A percentile compares a stretch with the other conserved stretches of the same genome.
phyloP scores from a whole-genome alignment of 1,284 basidiomycete species.

The Irpex rosettiformis region DNA sequence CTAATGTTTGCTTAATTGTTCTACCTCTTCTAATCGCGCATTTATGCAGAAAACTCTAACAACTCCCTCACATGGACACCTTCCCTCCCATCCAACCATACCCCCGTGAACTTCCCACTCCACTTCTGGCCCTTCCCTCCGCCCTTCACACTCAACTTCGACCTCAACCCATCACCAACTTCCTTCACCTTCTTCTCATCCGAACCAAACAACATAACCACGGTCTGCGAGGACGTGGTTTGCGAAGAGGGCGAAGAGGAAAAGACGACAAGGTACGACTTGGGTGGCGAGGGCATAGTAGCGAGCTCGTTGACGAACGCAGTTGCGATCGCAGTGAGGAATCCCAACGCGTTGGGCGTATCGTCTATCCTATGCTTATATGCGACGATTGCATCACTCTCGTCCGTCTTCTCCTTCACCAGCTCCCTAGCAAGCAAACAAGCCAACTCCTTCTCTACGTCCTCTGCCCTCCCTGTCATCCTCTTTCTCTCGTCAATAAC shows the following conservation, averaged over 20 bases:
- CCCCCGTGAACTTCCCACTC: constrained; percentile 62
- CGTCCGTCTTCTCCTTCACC: constrained; percentile 17
- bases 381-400: constrained; percentile 26
- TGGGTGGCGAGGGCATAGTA: constrained; percentile 21
- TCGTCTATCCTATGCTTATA: constrained; percentile 62
- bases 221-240: constrained; percentile 42
- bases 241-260: constrained; percentile 60
- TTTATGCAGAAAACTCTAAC: constrained; percentile 25
- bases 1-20: not conserved
- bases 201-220: constrained; percentile 59
- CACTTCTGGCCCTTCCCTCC: constrained; percentile 62
- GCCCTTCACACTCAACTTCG: constrained; percentile 55
- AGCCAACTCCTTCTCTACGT: constrained; percentile 68
- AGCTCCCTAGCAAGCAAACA: constrained; percentile 49
- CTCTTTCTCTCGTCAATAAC: constrained; percentile 65
- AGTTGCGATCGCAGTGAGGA: constrained; percentile 55
- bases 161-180: constrained; percentile 55
- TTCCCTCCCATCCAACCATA: constrained; percentile 34
- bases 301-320: constrained; percentile 38
- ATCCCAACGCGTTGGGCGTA: constrained; percentile 53
- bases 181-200: constrained; percentile 59
- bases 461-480: constrained; percentile 58
- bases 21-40: not conserved
- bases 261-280: constrained; percentile 51
- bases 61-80: constrained; percentile 37